Evolutionary conservation across 164 flowering plant genomes (phyloP).

Genomic region (Vitis rotundifolia): DNA sequence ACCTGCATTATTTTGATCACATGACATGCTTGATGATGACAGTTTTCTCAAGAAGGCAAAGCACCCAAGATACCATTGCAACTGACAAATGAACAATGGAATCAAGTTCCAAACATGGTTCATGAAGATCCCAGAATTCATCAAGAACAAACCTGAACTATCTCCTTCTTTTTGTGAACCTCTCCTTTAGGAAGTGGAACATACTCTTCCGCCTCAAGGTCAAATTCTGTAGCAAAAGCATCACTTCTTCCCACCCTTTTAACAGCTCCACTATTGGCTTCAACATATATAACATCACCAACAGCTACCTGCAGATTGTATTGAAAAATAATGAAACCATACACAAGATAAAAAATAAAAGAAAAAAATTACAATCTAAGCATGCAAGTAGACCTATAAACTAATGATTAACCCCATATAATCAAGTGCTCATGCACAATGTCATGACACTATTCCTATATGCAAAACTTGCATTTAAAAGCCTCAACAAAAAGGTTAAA

Average conservation of each 20-base stretch:
- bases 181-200: constrained; percentile 99
- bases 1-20: background rate
- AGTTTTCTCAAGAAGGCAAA: background rate
- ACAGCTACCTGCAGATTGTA: constrained; percentile 76
- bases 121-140: background rate
- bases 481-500: background rate
- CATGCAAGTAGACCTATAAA: too few species aligned
- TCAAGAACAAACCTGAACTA: constrained; percentile 72
- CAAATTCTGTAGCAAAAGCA: constrained; percentile 98
- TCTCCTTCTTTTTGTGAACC: constrained; percentile 98
- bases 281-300: constrained; percentile 98
- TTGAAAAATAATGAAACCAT: background rate
- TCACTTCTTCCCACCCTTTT: constrained; percentile 98
- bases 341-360: background rate
- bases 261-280: constrained; percentile 98
- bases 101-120: too few species aligned
- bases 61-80: background rate
- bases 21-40: background rate
- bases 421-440: background rate
- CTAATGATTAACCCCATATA: background rate
- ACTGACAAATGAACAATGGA: background rate
- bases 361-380: too few species aligned
- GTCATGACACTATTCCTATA: too few species aligned
- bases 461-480: background rate
- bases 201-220: constrained; percentile 99